Base-by-base conservation (phyloP, 139 green algal genomes). In the Yamagishiella unicocca region DNA sequence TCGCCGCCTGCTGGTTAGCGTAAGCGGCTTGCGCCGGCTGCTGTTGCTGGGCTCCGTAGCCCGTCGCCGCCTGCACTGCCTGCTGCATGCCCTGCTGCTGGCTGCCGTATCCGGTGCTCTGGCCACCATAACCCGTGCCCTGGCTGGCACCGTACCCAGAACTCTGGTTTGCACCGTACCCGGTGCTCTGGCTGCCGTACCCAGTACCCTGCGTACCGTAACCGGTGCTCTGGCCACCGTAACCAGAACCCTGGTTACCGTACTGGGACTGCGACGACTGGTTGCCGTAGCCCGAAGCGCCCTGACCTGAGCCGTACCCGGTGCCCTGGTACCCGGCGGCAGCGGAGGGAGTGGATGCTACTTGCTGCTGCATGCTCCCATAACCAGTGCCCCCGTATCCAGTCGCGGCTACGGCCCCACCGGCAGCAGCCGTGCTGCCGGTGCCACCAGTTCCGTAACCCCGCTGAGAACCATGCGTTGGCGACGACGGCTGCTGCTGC, bases 81-180 rank as follows among this genome's bases (percentile, higher is more conserved):
- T 80, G 72, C 31, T 80, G 72, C 54, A 72, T 53, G 24, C 43
- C 2, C 29, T 80, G 72, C 31, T 80, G 72, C 54, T 83, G 76
- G 24, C 43, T 45, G 9, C 55, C 79, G 61, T 90, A 90, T 1
- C 54, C 78, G 40, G 80, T 33, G n/a, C 64, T 29, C 40, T 87
- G 71, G 35, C 25, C 61, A 25, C 46, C 68, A 37, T 84, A 80
- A 24, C 71, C 81, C 58, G 75, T 70, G 2, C 62, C 64, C 43
- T 85, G 50, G 46, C 25, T 68, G 62, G n/a, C n/a, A n/a, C 86
- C 85, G 76, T 90, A 90, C 7, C 86, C 86, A 38, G 75, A 45
- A n/a, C 62, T 50, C 43, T 85, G 50, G 46, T 9, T 68, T 45
- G n/a, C n/a, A n/a, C 86, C 85, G 76, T 90, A 90, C 7, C 86